These are phyloP conservation scores for Orobanche coerulescens DNA, from an alignment of 257 asterid species.

Conservation along the genomic window DNA sequence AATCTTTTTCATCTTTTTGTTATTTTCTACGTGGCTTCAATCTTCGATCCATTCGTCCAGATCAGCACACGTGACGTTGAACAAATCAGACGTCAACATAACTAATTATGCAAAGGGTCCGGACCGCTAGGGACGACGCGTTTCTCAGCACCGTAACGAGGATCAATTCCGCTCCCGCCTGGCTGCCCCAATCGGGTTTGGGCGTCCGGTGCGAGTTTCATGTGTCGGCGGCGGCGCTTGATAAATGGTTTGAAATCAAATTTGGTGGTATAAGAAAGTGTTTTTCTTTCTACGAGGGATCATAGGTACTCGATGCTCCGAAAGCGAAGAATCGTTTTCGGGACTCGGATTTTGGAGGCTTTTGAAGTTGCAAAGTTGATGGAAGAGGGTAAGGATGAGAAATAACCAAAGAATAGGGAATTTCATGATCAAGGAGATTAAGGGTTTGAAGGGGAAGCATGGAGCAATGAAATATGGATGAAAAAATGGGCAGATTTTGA, in stretches of 20 bases:
- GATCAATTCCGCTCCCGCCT: slow-evolving; percentile 37
- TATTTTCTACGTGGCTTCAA: too few species aligned
- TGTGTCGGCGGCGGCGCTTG: slow-evolving; percentile 25
- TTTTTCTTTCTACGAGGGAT: slow-evolving; percentile 41
- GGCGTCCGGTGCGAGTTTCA: background rate
- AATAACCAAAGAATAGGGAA: slow-evolving; percentile 37
- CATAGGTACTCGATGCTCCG: background rate
- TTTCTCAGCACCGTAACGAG: slow-evolving; percentile 63
- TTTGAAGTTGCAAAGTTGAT: slow-evolving; percentile 25
- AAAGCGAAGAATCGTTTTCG: background rate
- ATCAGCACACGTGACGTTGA: too few species aligned
- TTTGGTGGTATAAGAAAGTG: slow-evolving; percentile 33
- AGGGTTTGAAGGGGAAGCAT: slow-evolving; percentile 56
- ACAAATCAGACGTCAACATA: too few species aligned
- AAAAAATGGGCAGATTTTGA: slow-evolving; percentile 11
- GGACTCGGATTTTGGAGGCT: slow-evolving; percentile 23
- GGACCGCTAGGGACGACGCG: slow-evolving; percentile 84
- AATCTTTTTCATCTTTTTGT: too few species aligned
- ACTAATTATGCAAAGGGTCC: slow-evolving; percentile 72
- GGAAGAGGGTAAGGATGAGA: slow-evolving; percentile 38
- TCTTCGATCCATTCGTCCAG: too few species aligned
- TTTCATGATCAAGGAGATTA: slow-evolving; percentile 39
- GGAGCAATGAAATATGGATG: slow-evolving; percentile 41
- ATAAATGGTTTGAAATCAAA: slow-evolving; percentile 62
- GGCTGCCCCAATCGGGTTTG: background rate